Evolutionary conservation across 768 basidiomycete species (phyloP).

Genomic region (Podaxis sp.): DNA sequence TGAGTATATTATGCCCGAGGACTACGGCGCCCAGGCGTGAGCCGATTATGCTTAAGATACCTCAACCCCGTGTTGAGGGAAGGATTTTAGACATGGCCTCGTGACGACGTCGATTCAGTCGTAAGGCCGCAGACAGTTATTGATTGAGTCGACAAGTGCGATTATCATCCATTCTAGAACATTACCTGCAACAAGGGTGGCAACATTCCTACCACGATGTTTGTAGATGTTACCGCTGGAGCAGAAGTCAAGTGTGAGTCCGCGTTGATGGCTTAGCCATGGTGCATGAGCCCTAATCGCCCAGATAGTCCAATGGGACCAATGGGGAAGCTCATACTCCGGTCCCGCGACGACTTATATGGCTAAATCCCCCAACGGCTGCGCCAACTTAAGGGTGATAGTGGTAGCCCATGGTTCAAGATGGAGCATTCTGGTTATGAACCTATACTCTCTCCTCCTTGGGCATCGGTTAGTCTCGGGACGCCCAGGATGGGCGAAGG

Average conservation of each 20-base stretch:
- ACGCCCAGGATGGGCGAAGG: constrained; percentile 41
- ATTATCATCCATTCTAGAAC: not conserved
- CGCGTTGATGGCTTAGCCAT: not conserved
- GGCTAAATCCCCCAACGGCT: constrained; percentile 18
- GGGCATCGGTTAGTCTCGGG: constrained; percentile 14
- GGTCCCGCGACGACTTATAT: constrained; percentile 19
- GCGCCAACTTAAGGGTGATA: constrained; percentile 19
- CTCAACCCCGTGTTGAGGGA: constrained; percentile 8
- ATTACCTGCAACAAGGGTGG: constrained; percentile 20
- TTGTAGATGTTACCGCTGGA: constrained; percentile 17
- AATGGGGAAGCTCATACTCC: constrained; percentile 12
- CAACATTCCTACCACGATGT: constrained; percentile 15
- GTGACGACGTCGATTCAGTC: constrained; percentile 13
- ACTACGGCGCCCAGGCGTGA: not conserved
- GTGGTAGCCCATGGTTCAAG: constrained; percentile 16
- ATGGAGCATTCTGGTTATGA: constrained; percentile 11
- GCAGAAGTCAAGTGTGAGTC: constrained; percentile 14
- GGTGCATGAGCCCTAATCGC: not conserved
- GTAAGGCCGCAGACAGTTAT: not conserved
- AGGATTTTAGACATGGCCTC: constrained; percentile 14
- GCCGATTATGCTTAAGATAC: constrained; percentile 2
- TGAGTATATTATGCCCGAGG: not conserved
- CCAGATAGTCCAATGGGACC: constrained; percentile 14
- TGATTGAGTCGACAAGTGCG: not conserved
- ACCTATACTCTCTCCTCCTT: constrained; percentile 12